Base-by-base conservation (phyloP, 768 basidiomycete species). In the Cubamyces sp. region DNA sequence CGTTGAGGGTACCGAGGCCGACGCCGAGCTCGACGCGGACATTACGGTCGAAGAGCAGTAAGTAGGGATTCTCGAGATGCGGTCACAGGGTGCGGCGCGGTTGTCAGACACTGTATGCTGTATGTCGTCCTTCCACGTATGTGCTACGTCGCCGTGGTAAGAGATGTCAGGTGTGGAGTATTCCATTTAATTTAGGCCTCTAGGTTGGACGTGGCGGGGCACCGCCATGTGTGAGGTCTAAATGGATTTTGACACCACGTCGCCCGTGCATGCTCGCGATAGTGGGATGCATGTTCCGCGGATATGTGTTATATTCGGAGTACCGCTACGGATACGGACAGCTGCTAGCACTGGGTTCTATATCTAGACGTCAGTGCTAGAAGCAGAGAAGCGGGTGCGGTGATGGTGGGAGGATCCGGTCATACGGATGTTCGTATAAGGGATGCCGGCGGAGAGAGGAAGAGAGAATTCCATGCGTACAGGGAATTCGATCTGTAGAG, bases 361-460 rank as follows among this genome's bases (percentile, higher is more conserved):
- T 59, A 59, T 46, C 42, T 51, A 53, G 54, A 53, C 50, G 55
- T 34, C 34, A 40, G 40, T 28, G 19, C 49, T n/a, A 43, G 61
- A 57, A 62, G 61, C 54, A 40, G 54, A 43, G 55, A 57, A 56
- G 47, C 56, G 42, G 40, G 51, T 47, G 62, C 62, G 56, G 43
- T 28, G 50, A 57, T 50, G 57, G 62, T 37, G 57, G 15, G 48
- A 59, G 47, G 52, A 37, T 52, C 62, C 62, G 62, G 45, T n/a
- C 57, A 43, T 34, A 34, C 42, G 61, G 34, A 21, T 30, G 43
- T 39, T 41, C n/a, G 26, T 21, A 52, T 28, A 28, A 41, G 46
- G 50, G 57, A 49, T 54, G 62, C 62, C 62, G 62, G 62, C 62
- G 62, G 62, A 28, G 54, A 26, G 45, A 46, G 45, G 46, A 41